Conservation (phyloP, 1,284 basidiomycete species). For the Cystobasidium pallidum region DNA sequence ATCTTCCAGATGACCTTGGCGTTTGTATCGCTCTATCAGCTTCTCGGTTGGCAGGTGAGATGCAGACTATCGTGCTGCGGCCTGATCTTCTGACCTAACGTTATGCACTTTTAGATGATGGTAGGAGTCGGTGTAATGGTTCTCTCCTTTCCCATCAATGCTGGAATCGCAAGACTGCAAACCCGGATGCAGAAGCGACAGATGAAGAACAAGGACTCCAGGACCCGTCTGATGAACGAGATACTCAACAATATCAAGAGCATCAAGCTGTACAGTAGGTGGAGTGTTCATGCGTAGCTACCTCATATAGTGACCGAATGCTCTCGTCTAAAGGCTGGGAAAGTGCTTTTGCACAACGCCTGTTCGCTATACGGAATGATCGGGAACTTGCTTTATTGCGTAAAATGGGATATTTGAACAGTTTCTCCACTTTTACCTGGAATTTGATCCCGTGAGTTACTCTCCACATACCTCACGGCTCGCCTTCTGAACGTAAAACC, state of each 20-base stretch:
- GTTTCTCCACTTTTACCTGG: slow-evolving; percentile 62
- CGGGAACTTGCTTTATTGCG: slow-evolving; percentile 78
- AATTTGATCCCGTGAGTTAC: slow-evolving; percentile 40
- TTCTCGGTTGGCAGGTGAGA: slow-evolving; percentile 74
- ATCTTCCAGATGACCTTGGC: slow-evolving; percentile 72
- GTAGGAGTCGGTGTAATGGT: slow-evolving; percentile 92
- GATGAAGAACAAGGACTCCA: slow-evolving; percentile 79
- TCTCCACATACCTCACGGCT: background rate
- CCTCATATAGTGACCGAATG: slow-evolving; percentile 64
- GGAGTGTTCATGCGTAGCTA: background rate
- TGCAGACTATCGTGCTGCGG: background rate
- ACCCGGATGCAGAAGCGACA: slow-evolving; percentile 82
- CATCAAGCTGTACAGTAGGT: slow-evolving; percentile 61
- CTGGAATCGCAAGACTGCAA: slow-evolving; percentile 68
- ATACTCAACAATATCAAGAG: slow-evolving; percentile 85
- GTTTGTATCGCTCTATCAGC: slow-evolving; percentile 73
- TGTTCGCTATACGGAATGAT: slow-evolving; percentile 79
- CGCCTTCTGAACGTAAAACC: slow-evolving; percentile 25
- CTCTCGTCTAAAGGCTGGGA: slow-evolving; percentile 64
- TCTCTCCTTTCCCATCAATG: slow-evolving; percentile 68
- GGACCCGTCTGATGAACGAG: slow-evolving; percentile 65
- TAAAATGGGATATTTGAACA: slow-evolving; percentile 66
- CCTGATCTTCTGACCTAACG: background rate
- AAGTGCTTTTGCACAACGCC: slow-evolving; percentile 74
- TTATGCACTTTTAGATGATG: slow-evolving; percentile 56